Conservation (phyloP, 1,284 basidiomycete genomes). For the Boletus semigastroideus region DNA sequence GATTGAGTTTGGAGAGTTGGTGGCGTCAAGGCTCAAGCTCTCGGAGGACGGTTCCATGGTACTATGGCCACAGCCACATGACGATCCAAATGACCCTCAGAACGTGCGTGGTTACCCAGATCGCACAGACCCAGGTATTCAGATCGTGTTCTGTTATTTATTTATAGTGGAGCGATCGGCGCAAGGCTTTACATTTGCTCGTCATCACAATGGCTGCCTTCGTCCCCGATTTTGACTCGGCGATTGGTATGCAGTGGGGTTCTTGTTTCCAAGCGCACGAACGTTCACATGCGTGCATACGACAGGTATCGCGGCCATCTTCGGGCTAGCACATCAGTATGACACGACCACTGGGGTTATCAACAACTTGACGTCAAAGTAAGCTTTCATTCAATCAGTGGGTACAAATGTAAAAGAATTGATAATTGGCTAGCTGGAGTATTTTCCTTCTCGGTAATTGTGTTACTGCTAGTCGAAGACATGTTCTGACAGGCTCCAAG, state of each 20-base stretch:
- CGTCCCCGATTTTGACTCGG: slow-evolving; percentile 56
- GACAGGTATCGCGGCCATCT: slow-evolving; percentile 51
- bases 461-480: background rate
- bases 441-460: slow-evolving; percentile 52
- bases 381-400: slow-evolving; percentile 13
- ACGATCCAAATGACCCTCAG: slow-evolving; percentile 56
- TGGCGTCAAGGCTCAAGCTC: slow-evolving; percentile 49
- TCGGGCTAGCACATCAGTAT: slow-evolving; percentile 49
- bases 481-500: slow-evolving; percentile 28
- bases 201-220: slow-evolving; percentile 52
- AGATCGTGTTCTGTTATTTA: background rate
- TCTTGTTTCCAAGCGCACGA: background rate
- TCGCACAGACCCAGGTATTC: background rate
- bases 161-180: slow-evolving; percentile 42
- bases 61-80: slow-evolving; percentile 56
- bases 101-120: slow-evolving; percentile 38
- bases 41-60: slow-evolving; percentile 48
- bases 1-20: slow-evolving; percentile 47
- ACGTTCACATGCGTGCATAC: background rate
- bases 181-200: slow-evolving; percentile 48
- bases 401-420: background rate
- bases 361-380: slow-evolving; percentile 57
- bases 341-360: slow-evolving; percentile 52
- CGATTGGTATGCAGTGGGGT: slow-evolving; percentile 37
- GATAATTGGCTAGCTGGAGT: slow-evolving; percentile 41